Evolutionary conservation across 805 yeast genomes (phyloP).

Genomic region (Schwanniomyces sp.): DNA sequence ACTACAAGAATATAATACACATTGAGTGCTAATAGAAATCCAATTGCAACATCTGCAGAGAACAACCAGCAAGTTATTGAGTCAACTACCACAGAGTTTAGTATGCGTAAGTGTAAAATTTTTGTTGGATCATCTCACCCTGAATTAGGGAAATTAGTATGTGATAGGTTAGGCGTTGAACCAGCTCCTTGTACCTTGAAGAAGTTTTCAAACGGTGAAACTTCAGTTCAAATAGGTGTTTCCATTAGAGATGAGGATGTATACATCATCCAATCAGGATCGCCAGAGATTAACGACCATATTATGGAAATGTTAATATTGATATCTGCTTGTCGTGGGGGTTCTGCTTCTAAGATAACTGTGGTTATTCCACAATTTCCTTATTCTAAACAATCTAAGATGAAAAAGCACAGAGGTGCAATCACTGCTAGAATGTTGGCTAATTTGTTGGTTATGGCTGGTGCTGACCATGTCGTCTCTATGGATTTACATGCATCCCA

Average conservation of each 20-base stretch:
- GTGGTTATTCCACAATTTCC: slow-evolving; percentile 98
- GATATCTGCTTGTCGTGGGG: slow-evolving; percentile 95
- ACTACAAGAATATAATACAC: neutral
- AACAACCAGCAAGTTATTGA: neutral
- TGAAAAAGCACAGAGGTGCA: slow-evolving; percentile 99
- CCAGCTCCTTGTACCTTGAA: slow-evolving; percentile 91
- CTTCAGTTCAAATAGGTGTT: slow-evolving; percentile 92
- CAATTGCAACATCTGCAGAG: slow-evolving; percentile 1
- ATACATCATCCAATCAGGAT: slow-evolving; percentile 85
- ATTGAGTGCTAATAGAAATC: slow-evolving; percentile 2
- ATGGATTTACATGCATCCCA: slow-evolving; percentile 97
- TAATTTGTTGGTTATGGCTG: slow-evolving; percentile 92
- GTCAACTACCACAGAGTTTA: slow-evolving; percentile 2
- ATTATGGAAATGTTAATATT: slow-evolving; percentile 94
- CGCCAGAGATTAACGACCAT: slow-evolving; percentile 85
- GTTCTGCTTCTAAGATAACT: slow-evolving; percentile 95
- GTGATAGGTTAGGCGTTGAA: slow-evolving; percentile 86
- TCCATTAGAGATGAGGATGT: slow-evolving; percentile 97
- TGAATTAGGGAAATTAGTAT: slow-evolving; percentile 85
- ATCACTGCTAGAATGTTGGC: slow-evolving; percentile 98
- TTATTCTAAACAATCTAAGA: slow-evolving; percentile 93
- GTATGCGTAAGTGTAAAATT: slow-evolving; percentile 95
- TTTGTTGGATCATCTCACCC: slow-evolving; percentile 98
- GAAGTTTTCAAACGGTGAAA: slow-evolving; percentile 96
- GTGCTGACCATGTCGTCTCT: slow-evolving; percentile 97